Evolutionary conservation across 108 stramenopile genomes (phyloP).

Genomic region (Mediolabrus comicus): DNA sequence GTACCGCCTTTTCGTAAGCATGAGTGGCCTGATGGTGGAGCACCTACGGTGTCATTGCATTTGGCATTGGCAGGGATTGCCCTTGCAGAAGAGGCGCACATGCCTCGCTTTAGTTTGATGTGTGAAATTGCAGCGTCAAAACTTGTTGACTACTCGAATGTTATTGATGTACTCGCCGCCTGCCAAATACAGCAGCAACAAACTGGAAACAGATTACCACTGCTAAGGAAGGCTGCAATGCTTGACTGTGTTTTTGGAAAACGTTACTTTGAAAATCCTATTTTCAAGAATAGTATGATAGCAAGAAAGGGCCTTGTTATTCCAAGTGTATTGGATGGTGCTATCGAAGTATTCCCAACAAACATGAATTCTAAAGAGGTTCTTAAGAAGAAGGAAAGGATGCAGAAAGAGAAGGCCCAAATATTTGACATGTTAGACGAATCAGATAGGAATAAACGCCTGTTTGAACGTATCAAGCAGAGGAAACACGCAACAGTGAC

Average conservation of each 20-base stretch:
- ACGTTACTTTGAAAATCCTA: constrained; percentile 38
- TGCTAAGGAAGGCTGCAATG: constrained; percentile 77
- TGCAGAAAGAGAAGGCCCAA: constrained; percentile 13
- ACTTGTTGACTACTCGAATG: constrained; percentile 54
- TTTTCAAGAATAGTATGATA: constrained; percentile 49
- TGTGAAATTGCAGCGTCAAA: constrained; percentile 81
- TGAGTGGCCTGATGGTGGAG: constrained; percentile 62
- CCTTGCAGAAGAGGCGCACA: constrained; percentile 77
- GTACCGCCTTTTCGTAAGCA: constrained; percentile 45
- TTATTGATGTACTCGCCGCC: constrained; percentile 63
- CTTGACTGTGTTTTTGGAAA: constrained; percentile 50
- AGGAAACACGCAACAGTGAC: constrained; percentile 15
- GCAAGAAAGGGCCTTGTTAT: constrained; percentile 52
- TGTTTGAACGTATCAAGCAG: constrained; percentile 22
- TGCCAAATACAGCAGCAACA: constrained; percentile 54
- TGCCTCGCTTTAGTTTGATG: constrained; percentile 81
- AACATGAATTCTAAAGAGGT: constrained; percentile 28
- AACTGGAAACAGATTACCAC: constrained; percentile 66
- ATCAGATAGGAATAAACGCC: constrained; percentile 25
- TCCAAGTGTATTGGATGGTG: constrained; percentile 66
- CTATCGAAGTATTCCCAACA: constrained; percentile 52
- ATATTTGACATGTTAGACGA: constrained; percentile 27
- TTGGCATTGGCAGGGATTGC: constrained; percentile 68
- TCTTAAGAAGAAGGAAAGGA: constrained; percentile 37
- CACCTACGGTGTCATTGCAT: constrained; percentile 61